phyloP scores from a whole-genome alignment of 2,329 filamentous ascomycete genomes.

The Akanthomyces dipterigenus region DNA sequence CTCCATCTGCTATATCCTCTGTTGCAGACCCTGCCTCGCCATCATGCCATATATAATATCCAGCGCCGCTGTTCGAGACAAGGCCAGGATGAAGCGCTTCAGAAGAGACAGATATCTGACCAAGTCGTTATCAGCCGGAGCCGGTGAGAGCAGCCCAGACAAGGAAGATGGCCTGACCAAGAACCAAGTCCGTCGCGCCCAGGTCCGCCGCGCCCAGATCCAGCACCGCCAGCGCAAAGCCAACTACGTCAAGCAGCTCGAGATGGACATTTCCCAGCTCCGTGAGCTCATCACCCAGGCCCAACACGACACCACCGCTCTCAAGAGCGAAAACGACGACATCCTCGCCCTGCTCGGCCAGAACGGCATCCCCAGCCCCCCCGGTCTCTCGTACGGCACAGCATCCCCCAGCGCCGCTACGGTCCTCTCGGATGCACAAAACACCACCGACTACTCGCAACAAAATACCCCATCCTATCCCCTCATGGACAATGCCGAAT shows the following conservation, averaged over 20 bases:
- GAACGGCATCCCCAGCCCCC: slow-evolving; percentile 19
- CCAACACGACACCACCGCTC: slow-evolving; percentile 30
- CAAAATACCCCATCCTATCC: slow-evolving; percentile 1
- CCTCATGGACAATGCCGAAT: neutral
- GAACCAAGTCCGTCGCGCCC: slow-evolving; percentile 40
- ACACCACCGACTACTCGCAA: neutral
- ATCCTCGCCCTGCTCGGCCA: slow-evolving; percentile 31
- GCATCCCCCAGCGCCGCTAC: slow-evolving; percentile 4
- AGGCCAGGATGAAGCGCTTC: slow-evolving; percentile 10
- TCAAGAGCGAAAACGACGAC: slow-evolving; percentile 37
- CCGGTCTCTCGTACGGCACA: slow-evolving; percentile 5
- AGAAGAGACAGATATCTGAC: slow-evolving; percentile 4
- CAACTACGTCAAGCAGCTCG: slow-evolving; percentile 48
- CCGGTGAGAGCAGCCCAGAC: slow-evolving; percentile 8
- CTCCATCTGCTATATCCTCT: too few relatives aligned
- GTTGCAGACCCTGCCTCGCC: neutral
- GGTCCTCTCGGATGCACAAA: slow-evolving; percentile 8
- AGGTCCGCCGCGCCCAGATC: slow-evolving; percentile 47
- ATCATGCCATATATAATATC: slow-evolving; percentile 10
- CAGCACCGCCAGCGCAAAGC: slow-evolving; percentile 51
- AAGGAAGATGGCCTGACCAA: slow-evolving; percentile 28
- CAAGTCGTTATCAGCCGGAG: slow-evolving; percentile 1
- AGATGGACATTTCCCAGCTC: slow-evolving; percentile 42
- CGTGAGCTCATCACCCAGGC: slow-evolving; percentile 39
- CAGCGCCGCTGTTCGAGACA: slow-evolving; percentile 8